Conservation (phyloP, 768 basidiomycete genomes). For the Dacryopinax primogenitus region DNA sequence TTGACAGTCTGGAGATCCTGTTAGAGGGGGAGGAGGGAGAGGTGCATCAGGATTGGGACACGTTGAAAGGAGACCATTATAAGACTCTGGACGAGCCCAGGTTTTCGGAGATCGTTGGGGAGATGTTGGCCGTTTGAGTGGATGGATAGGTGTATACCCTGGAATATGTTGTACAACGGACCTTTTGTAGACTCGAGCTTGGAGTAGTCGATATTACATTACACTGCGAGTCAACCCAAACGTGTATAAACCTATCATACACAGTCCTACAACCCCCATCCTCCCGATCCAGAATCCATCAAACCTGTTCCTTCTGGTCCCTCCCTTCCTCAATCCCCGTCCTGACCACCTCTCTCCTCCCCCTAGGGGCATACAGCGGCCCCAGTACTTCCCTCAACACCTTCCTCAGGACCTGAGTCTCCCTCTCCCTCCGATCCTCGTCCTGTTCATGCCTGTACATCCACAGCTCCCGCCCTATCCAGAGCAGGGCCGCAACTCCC, state of each 20-base stretch:
- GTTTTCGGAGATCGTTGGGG: conserved; percentile 1
- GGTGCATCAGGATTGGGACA: conserved; percentile 27
- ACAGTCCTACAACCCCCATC: background rate
- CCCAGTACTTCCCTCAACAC: background rate
- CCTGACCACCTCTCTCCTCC: background rate
- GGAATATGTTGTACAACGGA: background rate
- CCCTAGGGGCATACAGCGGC: background rate
- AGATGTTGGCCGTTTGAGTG: background rate
- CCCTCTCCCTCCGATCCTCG: background rate
- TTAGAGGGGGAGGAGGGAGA: conserved; percentile 23
- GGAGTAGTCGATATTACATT: background rate
- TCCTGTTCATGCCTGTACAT: background rate
- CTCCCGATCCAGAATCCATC: background rate
- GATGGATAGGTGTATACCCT: background rate
- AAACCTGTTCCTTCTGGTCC: background rate
- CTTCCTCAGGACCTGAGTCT: background rate
- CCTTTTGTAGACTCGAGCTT: too few species aligned
- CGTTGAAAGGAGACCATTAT: conserved; percentile 39
- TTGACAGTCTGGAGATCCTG: conserved; percentile 37
- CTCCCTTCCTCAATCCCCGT: background rate
- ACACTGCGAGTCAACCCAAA: background rate
- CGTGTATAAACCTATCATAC: background rate
- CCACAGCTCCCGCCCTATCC: background rate
- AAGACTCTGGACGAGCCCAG: background rate
- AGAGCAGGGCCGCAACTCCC: background rate